Base-by-base conservation (phyloP, 257 asterid genomes). In the Salvia miltiorrhiza region DNA sequence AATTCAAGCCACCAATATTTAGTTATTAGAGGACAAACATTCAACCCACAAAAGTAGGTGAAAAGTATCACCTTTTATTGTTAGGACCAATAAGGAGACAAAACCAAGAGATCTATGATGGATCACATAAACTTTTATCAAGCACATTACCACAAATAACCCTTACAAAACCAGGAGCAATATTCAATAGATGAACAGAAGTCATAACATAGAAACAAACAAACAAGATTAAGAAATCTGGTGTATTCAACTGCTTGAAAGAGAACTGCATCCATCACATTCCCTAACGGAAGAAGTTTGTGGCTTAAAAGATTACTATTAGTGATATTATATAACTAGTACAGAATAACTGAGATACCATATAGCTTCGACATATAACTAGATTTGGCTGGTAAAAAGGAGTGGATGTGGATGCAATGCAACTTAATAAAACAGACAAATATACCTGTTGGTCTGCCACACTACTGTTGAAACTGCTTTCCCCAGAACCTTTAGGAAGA, bases 391-490 rank as follows among this genome's bases (percentile, higher is more conserved):
- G 8, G 11, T 24, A 16, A 53, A 60, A 54, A 62, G 32, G 33
- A 50, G 47, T 45, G 53, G 17, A 8, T 41, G 41, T 37, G 17
- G 23, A 50, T 7, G 37, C 47, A 60, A 50, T 7, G 37, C 47
- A 60, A 43, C 74, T 71, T 41, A 41, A 44, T 41, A 54, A 47
- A 64, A 47, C 6, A 43, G 65, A 45, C 24, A 67, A 73, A 72
- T 74, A 62, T 78, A 93, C 99, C 86, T 89, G 83, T 71, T 88
- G 84, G 76, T 84, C 97, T 57, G 97, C 96, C 70, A 93, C 96
- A 23, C 92, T 88, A 85, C 85, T 90, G 77, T 93, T 93, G 77
- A 93, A 93, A 86, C 95, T 93, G 81, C 82, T 81, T 48, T 79
- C 87, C 57, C 84, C 95, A 64, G 92, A 79, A 76, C 86, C 98